phyloP scores from a whole-genome alignment of 805 yeast genomes.

The Scheffersomyces coipomensis region DNA sequence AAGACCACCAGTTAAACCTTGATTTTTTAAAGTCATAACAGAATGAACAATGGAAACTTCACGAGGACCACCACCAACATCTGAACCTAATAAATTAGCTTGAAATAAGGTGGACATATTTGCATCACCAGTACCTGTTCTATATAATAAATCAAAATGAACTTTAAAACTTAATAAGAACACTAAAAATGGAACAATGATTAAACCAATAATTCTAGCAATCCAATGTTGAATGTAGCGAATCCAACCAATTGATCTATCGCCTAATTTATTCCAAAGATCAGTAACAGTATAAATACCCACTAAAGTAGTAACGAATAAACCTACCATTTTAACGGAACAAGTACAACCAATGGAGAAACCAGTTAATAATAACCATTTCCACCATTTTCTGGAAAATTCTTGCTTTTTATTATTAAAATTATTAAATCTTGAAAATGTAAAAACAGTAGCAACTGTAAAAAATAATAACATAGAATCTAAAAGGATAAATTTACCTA shows the following conservation, averaged over 20 bases:
- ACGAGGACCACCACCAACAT: conserved; percentile 65
- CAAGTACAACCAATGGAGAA: conserved; percentile 84
- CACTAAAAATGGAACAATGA: conserved; percentile 60
- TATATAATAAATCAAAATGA: conserved; percentile 71
- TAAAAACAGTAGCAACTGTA: conserved; percentile 74
- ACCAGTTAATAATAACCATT: conserved; percentile 86
- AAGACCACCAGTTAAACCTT: conserved; percentile 44
- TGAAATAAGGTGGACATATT: conserved; percentile 80
- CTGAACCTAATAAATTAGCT: conserved; percentile 69
- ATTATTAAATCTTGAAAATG: conserved; percentile 70
- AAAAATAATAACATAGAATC: conserved; percentile 78
- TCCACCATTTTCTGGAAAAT: conserved; percentile 86
- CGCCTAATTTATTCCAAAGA: conserved; percentile 82
- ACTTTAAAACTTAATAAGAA: conserved; percentile 68
- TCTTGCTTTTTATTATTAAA: conserved; percentile 41
- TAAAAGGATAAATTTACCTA: conserved; percentile 71
- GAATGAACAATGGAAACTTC: conserved; percentile 57
- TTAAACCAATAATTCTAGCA: conserved; percentile 62
- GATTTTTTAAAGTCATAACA: conserved; percentile 38
- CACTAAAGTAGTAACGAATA: conserved; percentile 81
- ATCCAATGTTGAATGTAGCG: conserved; percentile 62
- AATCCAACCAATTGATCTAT: conserved; percentile 49
- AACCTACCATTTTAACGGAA: conserved; percentile 96
- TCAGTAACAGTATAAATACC: conserved; percentile 90
- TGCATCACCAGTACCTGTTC: conserved; percentile 80